Percentiles rank a stretch among this genome's conserved stretches.
Conservation (phyloP, 2,329 filamentous ascomycete species). For the Emericellopsis atlantica region DNA sequence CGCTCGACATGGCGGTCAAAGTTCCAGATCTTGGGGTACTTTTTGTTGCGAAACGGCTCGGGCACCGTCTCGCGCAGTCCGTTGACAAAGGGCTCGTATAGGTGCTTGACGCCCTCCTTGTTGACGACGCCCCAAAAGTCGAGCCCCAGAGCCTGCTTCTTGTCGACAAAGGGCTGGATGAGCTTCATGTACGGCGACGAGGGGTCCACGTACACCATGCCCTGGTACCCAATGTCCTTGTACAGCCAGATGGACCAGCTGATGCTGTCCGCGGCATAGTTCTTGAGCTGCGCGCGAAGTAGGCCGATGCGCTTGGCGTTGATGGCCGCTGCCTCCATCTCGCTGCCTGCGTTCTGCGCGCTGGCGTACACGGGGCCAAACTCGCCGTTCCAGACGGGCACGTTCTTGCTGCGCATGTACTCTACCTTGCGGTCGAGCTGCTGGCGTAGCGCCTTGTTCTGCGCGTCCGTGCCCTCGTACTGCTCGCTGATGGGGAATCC, state of each 20-base stretch:
- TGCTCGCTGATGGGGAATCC: constrained; percentile 31
- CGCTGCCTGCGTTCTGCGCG: constrained; percentile 16
- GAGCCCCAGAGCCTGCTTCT: constrained; percentile 38
- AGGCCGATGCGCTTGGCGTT: constrained; percentile 28
- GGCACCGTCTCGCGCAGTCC: no score
- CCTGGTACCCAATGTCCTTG: constrained; percentile 44
- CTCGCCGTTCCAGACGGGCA: constrained; percentile 36
- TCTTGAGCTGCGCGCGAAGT: constrained; percentile 24
- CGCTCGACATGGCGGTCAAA: no score
- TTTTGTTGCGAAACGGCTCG: no score
- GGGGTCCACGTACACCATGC: constrained; percentile 36
- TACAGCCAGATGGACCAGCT: constrained; percentile 50
- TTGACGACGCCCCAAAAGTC: constrained; percentile 37
- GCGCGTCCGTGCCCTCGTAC: constrained; percentile 25
- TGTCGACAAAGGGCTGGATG: constrained; percentile 37
- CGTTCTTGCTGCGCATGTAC: constrained; percentile 25
- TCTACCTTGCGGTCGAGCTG: constrained; percentile 28
- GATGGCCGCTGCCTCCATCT: constrained; percentile 12
- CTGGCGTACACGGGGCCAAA: constrained; percentile 37
- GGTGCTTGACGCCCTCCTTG: constrained; percentile 14
- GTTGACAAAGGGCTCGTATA: no score
- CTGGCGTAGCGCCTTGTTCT: constrained; percentile 24
- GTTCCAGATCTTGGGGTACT: no score
- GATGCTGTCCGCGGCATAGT: constrained; percentile 19
- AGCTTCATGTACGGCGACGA: constrained; percentile 34